These are phyloP conservation scores for Agrostemma githago DNA, from an alignment of 148 eudicot genomes.

Conservation along the genomic window DNA sequence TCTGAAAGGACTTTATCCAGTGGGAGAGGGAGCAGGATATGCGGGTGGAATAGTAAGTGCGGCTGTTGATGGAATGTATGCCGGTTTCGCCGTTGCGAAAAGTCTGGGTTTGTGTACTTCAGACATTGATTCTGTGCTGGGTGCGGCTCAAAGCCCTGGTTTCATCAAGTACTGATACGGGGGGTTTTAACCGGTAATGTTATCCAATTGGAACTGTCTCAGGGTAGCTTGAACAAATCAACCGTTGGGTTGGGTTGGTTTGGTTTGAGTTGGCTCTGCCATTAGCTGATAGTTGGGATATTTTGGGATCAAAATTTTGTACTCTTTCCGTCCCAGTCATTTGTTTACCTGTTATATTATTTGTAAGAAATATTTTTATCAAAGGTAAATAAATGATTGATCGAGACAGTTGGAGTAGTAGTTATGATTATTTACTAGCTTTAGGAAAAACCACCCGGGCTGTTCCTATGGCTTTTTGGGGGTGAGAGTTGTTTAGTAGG, in stretches of 20 bases:
- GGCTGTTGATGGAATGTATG: conserved; percentile 94
- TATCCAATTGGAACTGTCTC: background rate
- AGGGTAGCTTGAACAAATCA: background rate
- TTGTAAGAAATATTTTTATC: too few species aligned
- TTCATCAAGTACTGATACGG: conserved; percentile 44
- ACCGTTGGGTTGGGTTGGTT: background rate
- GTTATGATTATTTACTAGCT: too few species aligned
- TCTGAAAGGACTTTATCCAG: conserved; percentile 84
- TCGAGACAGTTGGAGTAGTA: too few species aligned
- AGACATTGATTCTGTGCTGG: conserved; percentile 50
- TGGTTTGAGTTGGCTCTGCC: background rate
- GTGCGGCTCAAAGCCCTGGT: conserved; percentile 65
- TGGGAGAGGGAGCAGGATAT: conserved; percentile 98
- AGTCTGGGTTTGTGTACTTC: conserved; percentile 55
- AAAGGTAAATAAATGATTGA: too few species aligned
- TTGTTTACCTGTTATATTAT: too few species aligned
- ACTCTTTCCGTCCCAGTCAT: too few species aligned
- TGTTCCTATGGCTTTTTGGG: background rate
- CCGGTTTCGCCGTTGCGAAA: conserved; percentile 87
- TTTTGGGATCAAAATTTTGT: background rate
- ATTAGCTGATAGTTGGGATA: background rate
- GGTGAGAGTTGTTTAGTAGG: background rate
- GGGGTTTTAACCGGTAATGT: background rate
- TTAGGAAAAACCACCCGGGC: background rate
- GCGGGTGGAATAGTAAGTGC: conserved; percentile 98